Base-by-base conservation (phyloP, 768 basidiomycete species). In the Hericium rajendrae region DNA sequence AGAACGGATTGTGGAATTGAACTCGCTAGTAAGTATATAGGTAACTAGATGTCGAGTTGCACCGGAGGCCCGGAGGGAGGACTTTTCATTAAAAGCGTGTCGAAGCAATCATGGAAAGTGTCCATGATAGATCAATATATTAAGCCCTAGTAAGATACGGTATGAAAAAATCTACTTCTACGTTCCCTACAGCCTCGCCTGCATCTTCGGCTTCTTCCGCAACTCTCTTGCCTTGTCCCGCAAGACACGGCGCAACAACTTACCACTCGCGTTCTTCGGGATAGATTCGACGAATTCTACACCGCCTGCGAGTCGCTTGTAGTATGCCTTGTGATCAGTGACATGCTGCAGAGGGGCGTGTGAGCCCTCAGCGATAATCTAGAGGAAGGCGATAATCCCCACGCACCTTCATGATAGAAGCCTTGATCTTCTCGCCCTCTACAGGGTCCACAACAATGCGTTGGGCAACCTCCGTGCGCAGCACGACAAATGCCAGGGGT, bases 401-500 rank as follows among this genome's bases (percentile, higher is more conserved):
- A 8, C 57, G 40, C 46, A 59, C 62, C 50, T 60, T 59, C 28
- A 6, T 38, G 20, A 63, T 63, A 8, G 48, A 22, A 10, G 55
- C 60, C 46, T 63, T 63, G 39, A 63, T 48, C 37, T 52, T 50
- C 48, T 53, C 46, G 11, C 48, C 50, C 20, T 58, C 57, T 1
- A 38, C 51, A 5, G 22, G 20, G 26, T 51, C 52, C 22, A 26
- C 8, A 38, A 46, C 53, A 4, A 26, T 53, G 38, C 60, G 54
- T 53, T 55, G 59, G 8, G 57, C 49, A 1, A 57, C 51, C n/a
- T 54, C 55, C 18, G 48, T 38, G 20, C 70, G 74, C 4, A 85
- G 73, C 1, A 81, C 82, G 3, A 88, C 76, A 62, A 81, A 88
- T 4, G 86, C 88, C 64, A 87, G 65, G 0, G 87, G 87, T 6